Conservation (phyloP, 2,329 filamentous ascomycete genomes). For the Ascochyta viciae-villosae region DNA sequence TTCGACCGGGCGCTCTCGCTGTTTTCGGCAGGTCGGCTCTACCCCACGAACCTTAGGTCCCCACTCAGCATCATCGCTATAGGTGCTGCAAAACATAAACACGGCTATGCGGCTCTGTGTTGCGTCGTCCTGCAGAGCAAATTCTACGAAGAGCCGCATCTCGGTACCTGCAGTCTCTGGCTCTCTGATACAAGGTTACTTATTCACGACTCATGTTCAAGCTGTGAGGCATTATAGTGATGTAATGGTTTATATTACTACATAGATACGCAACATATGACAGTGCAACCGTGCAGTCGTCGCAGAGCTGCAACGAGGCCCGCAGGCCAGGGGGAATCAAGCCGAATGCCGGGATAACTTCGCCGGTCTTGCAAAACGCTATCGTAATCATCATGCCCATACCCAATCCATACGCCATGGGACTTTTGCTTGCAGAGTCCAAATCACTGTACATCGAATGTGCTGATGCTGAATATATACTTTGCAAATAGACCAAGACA, state of each 20-base stretch:
- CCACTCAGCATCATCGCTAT: constrained; percentile 1
- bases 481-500: constrained; percentile 21
- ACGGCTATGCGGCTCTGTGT: constrained; percentile 16
- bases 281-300: constrained; percentile 10
- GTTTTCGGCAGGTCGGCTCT: constrained; percentile 14
- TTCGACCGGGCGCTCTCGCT: neutral
- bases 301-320: constrained; percentile 11
- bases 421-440: constrained; percentile 9
- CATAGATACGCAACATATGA: neutral
- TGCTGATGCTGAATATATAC: constrained; percentile 14
- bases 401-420: constrained; percentile 13
- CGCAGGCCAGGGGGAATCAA: constrained; percentile 18
- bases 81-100: constrained; percentile 4
- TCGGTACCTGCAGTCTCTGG: neutral
- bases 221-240: neutral
- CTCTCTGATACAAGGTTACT: neutral
- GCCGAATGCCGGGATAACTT: constrained; percentile 15
- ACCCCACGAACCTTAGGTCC: constrained; percentile 9
- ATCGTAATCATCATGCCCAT: constrained; percentile 29
- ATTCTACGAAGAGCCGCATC: constrained; percentile 5
- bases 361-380: constrained; percentile 21
- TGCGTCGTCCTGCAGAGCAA: constrained; percentile 5
- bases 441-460: constrained; percentile 18
- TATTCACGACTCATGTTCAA: neutral
- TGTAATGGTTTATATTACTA: constrained; percentile 13